Percentiles rank a stretch among this genome's conserved stretches.
Conservation (phyloP, 2,329 filamentous ascomycete genomes). For the Gaeumannomyces tritici region DNA sequence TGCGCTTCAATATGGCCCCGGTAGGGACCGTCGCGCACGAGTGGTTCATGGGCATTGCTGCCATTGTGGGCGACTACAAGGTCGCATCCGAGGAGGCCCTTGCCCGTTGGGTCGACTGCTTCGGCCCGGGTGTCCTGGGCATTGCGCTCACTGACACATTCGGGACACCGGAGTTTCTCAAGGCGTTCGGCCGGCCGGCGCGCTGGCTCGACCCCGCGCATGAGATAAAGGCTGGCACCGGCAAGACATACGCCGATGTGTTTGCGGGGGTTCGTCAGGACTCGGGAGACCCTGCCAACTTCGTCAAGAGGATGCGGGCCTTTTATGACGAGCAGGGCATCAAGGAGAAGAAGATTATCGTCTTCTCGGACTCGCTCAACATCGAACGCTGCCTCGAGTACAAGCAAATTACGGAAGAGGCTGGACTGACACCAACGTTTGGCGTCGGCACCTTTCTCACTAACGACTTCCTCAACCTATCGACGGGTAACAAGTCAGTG, state of each 20-base stretch:
- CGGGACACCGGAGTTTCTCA: constrained; percentile 80
- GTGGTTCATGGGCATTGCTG: constrained; percentile 99
- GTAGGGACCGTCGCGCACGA: constrained; percentile 90
- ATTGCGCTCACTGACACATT: constrained; percentile 96
- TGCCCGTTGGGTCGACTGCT: constrained; percentile 83
- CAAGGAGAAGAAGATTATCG: constrained; percentile 73
- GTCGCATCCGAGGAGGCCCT: constrained; percentile 77
- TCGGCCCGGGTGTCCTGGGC: constrained; percentile 72
- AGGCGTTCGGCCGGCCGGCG: constrained; percentile 65
- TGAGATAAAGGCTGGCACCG: constrained; percentile 18
- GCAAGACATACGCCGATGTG: constrained; percentile 66
- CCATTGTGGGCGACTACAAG: constrained; percentile 78
- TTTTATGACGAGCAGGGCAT: constrained; percentile 75
- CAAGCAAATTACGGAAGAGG: constrained; percentile 69
- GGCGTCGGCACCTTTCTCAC: constrained; percentile 94
- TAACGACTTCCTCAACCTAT: constrained; percentile 75
- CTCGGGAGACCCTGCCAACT: constrained; percentile 75
- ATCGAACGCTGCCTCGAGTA: constrained; percentile 88
- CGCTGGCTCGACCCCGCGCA: constrained; percentile 25
- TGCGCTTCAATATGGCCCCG: constrained; percentile 77
- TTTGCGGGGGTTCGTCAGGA: constrained; percentile 85
- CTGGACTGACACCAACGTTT: constrained; percentile 78
- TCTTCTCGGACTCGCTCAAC: constrained; percentile 93
- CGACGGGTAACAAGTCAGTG: constrained; percentile 70
- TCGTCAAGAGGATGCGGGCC: constrained; percentile 65